Evolutionary conservation across 1,139 yeast species (phyloP).

Genomic region (Taphrina confusa): DNA sequence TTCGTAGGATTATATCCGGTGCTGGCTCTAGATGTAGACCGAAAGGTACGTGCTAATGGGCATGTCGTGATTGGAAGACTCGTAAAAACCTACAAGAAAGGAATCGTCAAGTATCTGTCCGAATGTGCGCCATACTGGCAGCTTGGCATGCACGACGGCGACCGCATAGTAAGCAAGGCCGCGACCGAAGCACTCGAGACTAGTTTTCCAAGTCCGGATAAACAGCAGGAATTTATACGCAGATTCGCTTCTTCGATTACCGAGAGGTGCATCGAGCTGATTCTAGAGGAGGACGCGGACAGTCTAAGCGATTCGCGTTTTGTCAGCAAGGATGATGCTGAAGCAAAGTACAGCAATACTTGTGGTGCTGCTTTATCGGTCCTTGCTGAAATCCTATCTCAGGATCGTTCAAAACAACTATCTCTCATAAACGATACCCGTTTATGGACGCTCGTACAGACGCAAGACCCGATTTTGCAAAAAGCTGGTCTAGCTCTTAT

Average conservation of each 20-base stretch:
- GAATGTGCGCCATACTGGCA: constrained; percentile 17
- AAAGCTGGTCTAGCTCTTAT: background rate
- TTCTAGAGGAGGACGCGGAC: constrained; percentile 5
- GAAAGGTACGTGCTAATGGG: constrained; percentile 27
- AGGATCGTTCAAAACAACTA: background rate
- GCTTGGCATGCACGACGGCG: constrained; percentile 26
- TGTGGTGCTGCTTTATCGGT: constrained; percentile 5
- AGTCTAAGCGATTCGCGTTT: constrained; percentile 36
- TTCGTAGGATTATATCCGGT: constrained; percentile 23
- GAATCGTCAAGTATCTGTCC: constrained; percentile 5
- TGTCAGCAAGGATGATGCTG: constrained; percentile 34
- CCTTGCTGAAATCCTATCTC: background rate
- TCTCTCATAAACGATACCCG: background rate
- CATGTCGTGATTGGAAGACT: constrained; percentile 21
- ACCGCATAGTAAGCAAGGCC: constrained; percentile 24
- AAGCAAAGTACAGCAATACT: constrained; percentile 29
- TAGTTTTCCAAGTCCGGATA: constrained; percentile 17
- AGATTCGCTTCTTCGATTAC: constrained; percentile 11
- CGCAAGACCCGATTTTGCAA: constrained; percentile 13
- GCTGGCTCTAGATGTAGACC: constrained; percentile 27
- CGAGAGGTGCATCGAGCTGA: background rate
- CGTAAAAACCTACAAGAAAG: background rate
- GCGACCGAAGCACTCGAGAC: constrained; percentile 27
- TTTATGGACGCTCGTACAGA: constrained; percentile 23
- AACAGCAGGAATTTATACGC: background rate